Conservation (phyloP, 331 rosid genomes). For the Spiraea crenata region DNA sequence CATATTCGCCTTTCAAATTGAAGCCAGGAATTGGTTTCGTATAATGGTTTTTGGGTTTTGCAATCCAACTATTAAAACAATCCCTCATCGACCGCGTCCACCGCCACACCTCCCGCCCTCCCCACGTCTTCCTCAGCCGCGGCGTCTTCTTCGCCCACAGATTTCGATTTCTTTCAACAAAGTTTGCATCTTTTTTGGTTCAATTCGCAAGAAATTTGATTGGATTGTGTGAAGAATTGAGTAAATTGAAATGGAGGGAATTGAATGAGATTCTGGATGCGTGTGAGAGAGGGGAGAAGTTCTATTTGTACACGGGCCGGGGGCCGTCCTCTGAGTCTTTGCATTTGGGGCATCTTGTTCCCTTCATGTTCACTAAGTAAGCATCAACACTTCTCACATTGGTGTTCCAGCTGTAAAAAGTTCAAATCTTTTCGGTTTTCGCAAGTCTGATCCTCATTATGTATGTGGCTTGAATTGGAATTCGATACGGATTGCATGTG, state of each 20-base stretch:
- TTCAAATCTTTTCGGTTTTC: neutral
- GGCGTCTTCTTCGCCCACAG: no score
- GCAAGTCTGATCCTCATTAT: neutral
- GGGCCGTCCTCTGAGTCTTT: constrained; percentile 95
- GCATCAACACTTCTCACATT: constrained; percentile 13
- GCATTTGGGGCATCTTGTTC: constrained; percentile 89
- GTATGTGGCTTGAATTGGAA: neutral
- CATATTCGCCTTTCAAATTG: no score
- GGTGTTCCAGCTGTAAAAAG: neutral
- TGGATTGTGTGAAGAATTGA: no score
- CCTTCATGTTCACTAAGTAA: constrained; percentile 91
- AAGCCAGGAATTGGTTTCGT: no score
- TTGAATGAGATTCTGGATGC: constrained; percentile 68
- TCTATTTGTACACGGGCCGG: constrained; percentile 86
- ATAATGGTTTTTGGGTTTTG: no score
- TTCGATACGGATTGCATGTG: neutral
- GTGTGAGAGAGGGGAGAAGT: constrained; percentile 73
- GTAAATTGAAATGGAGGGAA: constrained; percentile 38
- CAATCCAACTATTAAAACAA: no score
- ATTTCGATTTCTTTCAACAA: no score
- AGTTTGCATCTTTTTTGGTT: no score
- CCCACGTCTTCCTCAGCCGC: no score
- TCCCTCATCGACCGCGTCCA: no score
- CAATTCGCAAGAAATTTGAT: no score
- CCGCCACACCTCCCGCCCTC: no score